phyloP scores from a whole-genome alignment of 1,284 basidiomycete species.

The Marasmius sp. region DNA sequence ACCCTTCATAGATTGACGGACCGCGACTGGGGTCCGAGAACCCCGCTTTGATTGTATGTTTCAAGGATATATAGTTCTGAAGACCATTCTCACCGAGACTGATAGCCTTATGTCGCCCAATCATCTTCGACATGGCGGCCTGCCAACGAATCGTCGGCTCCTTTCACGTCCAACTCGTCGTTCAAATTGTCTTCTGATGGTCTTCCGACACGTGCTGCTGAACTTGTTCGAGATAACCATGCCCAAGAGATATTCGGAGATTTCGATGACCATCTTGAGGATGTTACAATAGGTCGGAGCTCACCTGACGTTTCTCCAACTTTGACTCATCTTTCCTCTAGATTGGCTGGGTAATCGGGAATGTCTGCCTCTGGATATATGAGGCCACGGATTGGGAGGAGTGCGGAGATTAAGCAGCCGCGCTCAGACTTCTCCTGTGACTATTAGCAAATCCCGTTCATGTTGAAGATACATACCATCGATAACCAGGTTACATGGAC shows the following conservation, averaged over 20 bases:
- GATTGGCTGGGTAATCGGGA: conserved; percentile 61
- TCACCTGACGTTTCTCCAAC: background rate
- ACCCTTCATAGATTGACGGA: conserved; percentile 50
- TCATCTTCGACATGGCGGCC: conserved; percentile 46
- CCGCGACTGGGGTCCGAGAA: conserved; percentile 22
- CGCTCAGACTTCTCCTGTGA: too few relatives aligned
- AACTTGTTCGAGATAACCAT: conserved; percentile 46
- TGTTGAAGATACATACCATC: too few relatives aligned
- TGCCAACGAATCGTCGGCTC: conserved; percentile 28
- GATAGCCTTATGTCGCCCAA: conserved; percentile 48
- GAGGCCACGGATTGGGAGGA: background rate
- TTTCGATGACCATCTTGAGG: conserved; percentile 78
- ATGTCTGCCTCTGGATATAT: conserved; percentile 37
- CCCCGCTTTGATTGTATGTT: conserved; percentile 7
- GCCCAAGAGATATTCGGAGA: conserved; percentile 62
- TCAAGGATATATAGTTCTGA: background rate
- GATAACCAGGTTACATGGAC: too few relatives aligned
- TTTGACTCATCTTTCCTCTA: conserved; percentile 14
- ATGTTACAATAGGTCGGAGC: conserved; percentile 55
- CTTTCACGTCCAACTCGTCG: conserved; percentile 45
- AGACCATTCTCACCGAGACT: background rate
- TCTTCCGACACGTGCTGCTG: conserved; percentile 44
- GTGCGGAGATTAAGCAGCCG: too few relatives aligned
- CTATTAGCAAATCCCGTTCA: too few relatives aligned
- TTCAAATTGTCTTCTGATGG: conserved; percentile 45